phyloP scores from a whole-genome alignment of 441 rosid genomes.

The Dalechampia spathulata region DNA sequence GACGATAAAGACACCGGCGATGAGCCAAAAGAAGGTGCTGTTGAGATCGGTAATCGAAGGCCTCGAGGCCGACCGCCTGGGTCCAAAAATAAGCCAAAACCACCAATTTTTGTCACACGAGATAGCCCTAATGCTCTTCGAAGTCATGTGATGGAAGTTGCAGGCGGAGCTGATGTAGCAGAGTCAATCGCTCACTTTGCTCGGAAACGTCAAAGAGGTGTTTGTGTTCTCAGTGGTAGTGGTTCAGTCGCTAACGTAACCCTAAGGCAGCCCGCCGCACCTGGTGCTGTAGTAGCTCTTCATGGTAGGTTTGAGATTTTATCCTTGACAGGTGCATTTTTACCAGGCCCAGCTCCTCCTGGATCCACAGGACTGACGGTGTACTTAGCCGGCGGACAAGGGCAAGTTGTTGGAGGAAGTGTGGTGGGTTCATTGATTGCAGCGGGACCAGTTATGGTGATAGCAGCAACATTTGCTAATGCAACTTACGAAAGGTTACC shows the following conservation, averaged over 20 bases:
- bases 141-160: conserved; percentile 76
- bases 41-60: conserved; percentile 60
- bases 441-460: no score
- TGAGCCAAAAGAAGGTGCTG: conserved; percentile 67
- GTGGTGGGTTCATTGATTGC: no score
- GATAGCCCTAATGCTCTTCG: conserved; percentile 87
- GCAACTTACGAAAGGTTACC: conserved; percentile 84
- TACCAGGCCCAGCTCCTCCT: conserved; percentile 85
- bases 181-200: conserved; percentile 72
- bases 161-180: conserved; percentile 63
- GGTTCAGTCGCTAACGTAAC: conserved; percentile 84
- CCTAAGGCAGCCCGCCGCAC: conserved; percentile 69
- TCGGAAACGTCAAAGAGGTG: conserved; percentile 68
- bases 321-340: conserved; percentile 67
- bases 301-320: no score
- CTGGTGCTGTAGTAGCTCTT: conserved; percentile 70
- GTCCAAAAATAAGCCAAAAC: conserved; percentile 80
- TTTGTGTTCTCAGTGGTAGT: conserved; percentile 73
- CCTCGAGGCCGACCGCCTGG: conserved; percentile 86
- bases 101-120: conserved; percentile 70
- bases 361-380: conserved; percentile 80
- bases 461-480: conserved; percentile 85
- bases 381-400: conserved; percentile 72
- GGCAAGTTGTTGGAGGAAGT: no score
- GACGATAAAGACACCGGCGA: conserved; percentile 46